Conservation (phyloP, 2,329 filamentous ascomycete species). For the Sporothrix brasiliensis region DNA sequence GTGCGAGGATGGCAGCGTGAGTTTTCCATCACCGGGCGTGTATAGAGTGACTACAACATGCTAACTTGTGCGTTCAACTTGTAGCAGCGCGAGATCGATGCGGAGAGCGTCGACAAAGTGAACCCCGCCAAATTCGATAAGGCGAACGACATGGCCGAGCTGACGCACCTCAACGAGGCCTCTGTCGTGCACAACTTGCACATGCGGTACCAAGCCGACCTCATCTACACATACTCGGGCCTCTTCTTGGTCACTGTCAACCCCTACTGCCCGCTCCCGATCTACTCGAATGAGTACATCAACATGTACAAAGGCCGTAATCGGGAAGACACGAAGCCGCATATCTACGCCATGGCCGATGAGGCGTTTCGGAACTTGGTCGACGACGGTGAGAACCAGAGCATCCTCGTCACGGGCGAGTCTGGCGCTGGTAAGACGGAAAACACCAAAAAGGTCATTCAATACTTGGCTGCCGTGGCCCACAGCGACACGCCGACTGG, state of each 20-base stretch:
- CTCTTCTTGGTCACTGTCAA: constrained; percentile 97
- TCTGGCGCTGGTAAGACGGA: constrained; percentile 98
- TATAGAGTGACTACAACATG: neutral
- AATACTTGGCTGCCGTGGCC: constrained; percentile 94
- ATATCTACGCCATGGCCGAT: constrained; percentile 97
- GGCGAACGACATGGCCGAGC: constrained; percentile 97
- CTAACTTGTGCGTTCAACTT: constrained; percentile 34
- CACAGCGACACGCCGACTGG: constrained; percentile 70
- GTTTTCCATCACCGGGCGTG: constrained; percentile 39
- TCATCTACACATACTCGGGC: constrained; percentile 98
- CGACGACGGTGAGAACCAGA: constrained; percentile 93
- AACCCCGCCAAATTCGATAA: constrained; percentile 99
- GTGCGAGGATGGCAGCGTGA: constrained; percentile 86
- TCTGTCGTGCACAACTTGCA: constrained; percentile 97
- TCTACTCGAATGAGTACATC: constrained; percentile 95
- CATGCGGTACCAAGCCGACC: constrained; percentile 89
- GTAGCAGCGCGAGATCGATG: constrained; percentile 82
- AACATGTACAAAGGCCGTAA: constrained; percentile 95
- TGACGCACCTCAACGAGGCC: constrained; percentile 96
- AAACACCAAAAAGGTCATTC: constrained; percentile 99
- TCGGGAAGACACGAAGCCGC: constrained; percentile 91
- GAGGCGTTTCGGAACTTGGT: constrained; percentile 94
- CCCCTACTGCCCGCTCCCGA: constrained; percentile 90
- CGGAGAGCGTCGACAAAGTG: constrained; percentile 93
- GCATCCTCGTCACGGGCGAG: constrained; percentile 95